Base-by-base conservation (phyloP, 1,284 basidiomycete species). In the Rhodotorula mucilaginosa region DNA sequence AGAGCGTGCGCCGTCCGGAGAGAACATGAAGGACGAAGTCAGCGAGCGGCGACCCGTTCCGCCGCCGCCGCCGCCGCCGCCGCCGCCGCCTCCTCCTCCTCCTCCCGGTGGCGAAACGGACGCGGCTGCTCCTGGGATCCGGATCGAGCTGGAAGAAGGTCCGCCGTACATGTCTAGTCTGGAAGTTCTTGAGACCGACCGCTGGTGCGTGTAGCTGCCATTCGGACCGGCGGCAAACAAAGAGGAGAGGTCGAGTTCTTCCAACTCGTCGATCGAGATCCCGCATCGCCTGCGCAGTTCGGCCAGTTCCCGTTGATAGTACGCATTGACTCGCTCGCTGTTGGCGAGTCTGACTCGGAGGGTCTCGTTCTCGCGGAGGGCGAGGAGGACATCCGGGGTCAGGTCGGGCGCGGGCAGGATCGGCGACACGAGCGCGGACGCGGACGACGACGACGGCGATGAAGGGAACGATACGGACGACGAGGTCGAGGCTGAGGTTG, bases 301-400 rank as follows among this genome's bases (percentile, higher is more conserved):
- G 26, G 68, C 68, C 13, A 73, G 64, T 60, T 73, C 71, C n/a
- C 65, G 44, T 51, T 69, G 67, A 49, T 72, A 72, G 47, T 65
- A 65, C n/a, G 64, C 64, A 31, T 72, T 72, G 46, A 72, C 70
- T 16, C 49, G 64, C 60, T 73, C 71, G 54, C 65, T 63, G 47
- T 73, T 70, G 39, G 68, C 68, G 63, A 70, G 63, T 2, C 62
- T 49, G 23, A 66, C 61, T 5, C 71, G 58, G 7, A 73, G 57
- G 1, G 69, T 64, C 47, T 67, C 64, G 60, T 73, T 73, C 58
- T 73, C 71, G 16, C 68, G 58, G n/a, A 72, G 46, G 0, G 71
- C 65, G 12, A 46, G 46, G 19, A 69, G 0, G n/a, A 72, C 65
- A 29, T 66, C 68, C 5, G 64, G 62, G 5, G 65, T 47, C 2